A percentile compares a stretch with the other conserved stretches of the same genome.
Evolutionary conservation across 768 basidiomycete genomes (phyloP).

Genomic region (Calocera cornea): DNA sequence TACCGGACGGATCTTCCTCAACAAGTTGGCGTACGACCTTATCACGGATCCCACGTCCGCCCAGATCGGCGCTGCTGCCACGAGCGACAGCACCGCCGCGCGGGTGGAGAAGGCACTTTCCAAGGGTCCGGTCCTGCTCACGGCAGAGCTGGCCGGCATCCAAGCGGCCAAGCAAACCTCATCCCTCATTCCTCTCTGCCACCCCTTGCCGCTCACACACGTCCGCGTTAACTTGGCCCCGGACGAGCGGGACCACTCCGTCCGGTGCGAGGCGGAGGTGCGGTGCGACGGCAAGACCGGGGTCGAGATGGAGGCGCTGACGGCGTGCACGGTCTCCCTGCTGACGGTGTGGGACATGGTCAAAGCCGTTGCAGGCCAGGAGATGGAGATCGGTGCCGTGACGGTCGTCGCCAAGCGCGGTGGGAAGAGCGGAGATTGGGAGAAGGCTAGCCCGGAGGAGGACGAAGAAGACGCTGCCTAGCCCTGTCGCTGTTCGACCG

Average conservation of each 20-base stretch:
- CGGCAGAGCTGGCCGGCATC: conserved; percentile 74
- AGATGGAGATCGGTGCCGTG: conserved; percentile 53
- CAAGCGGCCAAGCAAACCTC: conserved; percentile 78
- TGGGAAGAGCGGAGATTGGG: conserved; percentile 55
- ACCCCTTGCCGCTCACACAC: conserved; percentile 62
- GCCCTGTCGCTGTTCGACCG: too few relatives aligned
- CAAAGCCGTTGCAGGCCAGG: conserved; percentile 75
- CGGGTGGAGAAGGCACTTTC: conserved; percentile 35
- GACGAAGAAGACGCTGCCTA: neutral
- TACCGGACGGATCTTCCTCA: conserved; percentile 55
- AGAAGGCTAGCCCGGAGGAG: neutral
- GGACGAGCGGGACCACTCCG: conserved; percentile 28
- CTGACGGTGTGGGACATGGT: conserved; percentile 91
- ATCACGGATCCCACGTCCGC: conserved; percentile 34
- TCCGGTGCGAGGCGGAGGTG: conserved; percentile 54
- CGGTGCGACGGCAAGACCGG: conserved; percentile 70
- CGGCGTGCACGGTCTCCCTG: conserved; percentile 62
- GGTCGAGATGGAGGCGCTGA: conserved; percentile 88
- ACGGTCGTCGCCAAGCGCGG: conserved; percentile 41
- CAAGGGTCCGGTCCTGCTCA: conserved; percentile 60
- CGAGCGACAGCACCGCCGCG: neutral
- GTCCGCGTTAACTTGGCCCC: conserved; percentile 50
- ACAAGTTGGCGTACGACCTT: conserved; percentile 49
- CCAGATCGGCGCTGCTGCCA: conserved; percentile 11
- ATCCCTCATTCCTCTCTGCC: conserved; percentile 75